Conservation (phyloP, 352 stramenopile genomes). For the Phytophthora megakarya region DNA sequence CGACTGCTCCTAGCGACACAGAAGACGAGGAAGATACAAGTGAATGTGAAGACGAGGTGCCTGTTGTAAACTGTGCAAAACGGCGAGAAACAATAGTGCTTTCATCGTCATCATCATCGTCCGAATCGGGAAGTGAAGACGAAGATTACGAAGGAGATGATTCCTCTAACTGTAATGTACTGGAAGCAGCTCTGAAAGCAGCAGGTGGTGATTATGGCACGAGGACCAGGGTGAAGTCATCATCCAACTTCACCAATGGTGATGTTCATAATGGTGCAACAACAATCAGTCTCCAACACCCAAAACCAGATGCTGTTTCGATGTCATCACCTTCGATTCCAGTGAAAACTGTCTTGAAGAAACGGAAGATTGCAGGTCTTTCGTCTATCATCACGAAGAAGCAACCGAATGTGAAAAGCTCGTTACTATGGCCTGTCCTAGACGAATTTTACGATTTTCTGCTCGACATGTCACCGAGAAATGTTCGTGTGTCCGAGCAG, state of each 20-base stretch:
- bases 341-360: slow-evolving; percentile 22
- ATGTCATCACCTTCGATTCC: background rate
- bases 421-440: slow-evolving; percentile 70
- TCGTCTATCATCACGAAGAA: slow-evolving; percentile 17
- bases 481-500: slow-evolving; percentile 40
- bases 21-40: slow-evolving; percentile 25
- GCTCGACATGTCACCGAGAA: slow-evolving; percentile 59
- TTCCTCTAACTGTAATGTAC: slow-evolving; percentile 37
- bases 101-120: slow-evolving; percentile 46
- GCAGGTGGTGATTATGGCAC: slow-evolving; percentile 22
- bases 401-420: slow-evolving; percentile 47
- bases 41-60: slow-evolving; percentile 26
- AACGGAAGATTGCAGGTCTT: slow-evolving; percentile 19
- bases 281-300: background rate
- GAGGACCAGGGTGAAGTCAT: slow-evolving; percentile 1
- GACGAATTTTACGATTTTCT: slow-evolving; percentile 83
- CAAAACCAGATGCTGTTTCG: background rate
- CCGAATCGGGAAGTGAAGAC: slow-evolving; percentile 40
- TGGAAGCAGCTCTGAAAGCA: slow-evolving; percentile 65
- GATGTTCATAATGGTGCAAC: background rate
- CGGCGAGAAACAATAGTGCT: slow-evolving; percentile 17
- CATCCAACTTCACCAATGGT: background rate
- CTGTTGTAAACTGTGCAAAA: slow-evolving; percentile 16
- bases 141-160: slow-evolving; percentile 14
- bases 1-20: slow-evolving; percentile 24